Conservation (phyloP, 1,284 basidiomycete genomes). For the Marasmius fiardii region DNA sequence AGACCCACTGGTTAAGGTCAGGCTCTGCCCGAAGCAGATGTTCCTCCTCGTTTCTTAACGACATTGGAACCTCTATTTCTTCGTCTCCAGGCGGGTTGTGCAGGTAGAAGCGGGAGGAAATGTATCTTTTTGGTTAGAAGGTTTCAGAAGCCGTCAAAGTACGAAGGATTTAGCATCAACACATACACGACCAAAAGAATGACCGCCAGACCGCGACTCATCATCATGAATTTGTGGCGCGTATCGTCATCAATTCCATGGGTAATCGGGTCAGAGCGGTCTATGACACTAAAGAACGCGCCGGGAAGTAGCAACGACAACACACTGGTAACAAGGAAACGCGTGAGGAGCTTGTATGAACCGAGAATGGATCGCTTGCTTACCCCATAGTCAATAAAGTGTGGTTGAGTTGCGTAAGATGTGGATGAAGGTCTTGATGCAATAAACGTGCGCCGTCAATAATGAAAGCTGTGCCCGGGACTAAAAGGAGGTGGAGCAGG, state of each 20-base stretch:
- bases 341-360: not conserved
- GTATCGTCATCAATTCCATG: conserved; percentile 24
- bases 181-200: conserved; percentile 39
- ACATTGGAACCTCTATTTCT: conserved; percentile 30
- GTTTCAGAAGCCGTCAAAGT: not conserved
- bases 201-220: conserved; percentile 43
- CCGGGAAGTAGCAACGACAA: conserved; percentile 41
- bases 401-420: conserved; percentile 41
- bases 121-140: conserved; percentile 28
- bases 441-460: conserved; percentile 54
- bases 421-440: conserved; percentile 41
- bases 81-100: conserved; percentile 46
- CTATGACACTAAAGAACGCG: conserved; percentile 41
- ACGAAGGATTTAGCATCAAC: conserved; percentile 9
- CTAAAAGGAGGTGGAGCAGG: conserved; percentile 56
- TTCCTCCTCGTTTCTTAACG: conserved; percentile 26
- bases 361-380: not conserved
- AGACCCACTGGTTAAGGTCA: conserved; percentile 39
- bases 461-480: conserved; percentile 59
- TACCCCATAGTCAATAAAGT: conserved; percentile 44
- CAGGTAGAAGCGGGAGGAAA: conserved; percentile 42
- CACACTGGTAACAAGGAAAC: conserved; percentile 27
- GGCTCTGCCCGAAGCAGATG: conserved; percentile 32
- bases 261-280: conserved; percentile 19
- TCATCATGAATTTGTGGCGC: conserved; percentile 32